These are phyloP conservation scores for Amanita pseudoporphyria DNA, from an alignment of 768 basidiomycete species.

Conservation along the genomic window DNA sequence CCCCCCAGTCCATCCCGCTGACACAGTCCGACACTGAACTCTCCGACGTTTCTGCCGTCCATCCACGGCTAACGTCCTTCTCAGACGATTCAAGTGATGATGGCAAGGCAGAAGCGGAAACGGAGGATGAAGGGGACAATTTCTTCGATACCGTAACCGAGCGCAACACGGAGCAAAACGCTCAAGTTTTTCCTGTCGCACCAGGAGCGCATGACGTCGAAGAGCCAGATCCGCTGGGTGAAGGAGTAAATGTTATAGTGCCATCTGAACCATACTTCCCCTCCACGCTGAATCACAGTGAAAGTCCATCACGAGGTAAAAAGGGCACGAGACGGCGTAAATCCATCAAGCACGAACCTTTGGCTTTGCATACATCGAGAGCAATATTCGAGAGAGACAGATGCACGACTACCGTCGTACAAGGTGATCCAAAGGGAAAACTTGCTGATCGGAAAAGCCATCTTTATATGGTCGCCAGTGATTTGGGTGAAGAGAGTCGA, in stretches of 20 bases:
- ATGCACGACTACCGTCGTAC: slow-evolving; percentile 81
- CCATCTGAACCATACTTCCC: slow-evolving; percentile 81
- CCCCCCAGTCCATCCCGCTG: slow-evolving; percentile 48
- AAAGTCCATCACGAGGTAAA: slow-evolving; percentile 26
- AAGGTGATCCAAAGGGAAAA: slow-evolving; percentile 67
- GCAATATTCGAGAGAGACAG: slow-evolving; percentile 87
- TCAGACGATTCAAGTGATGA: slow-evolving; percentile 58
- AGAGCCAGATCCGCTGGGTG: slow-evolving; percentile 79
- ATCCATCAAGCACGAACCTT: slow-evolving; percentile 51
- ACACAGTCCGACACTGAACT: slow-evolving; percentile 53
- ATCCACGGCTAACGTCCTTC: slow-evolving; percentile 52
- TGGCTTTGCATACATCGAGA: slow-evolving; percentile 59
- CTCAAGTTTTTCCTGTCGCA: slow-evolving; percentile 30
- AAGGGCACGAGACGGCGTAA: slow-evolving; percentile 48
- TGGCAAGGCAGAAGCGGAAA: slow-evolving; percentile 40
- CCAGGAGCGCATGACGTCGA: slow-evolving; percentile 40
- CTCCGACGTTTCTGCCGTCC: slow-evolving; percentile 44
- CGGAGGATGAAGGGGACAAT: slow-evolving; percentile 37
- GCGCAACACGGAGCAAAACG: slow-evolving; percentile 81
- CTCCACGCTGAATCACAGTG: slow-evolving; percentile 46
- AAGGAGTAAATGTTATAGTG: slow-evolving; percentile 84
- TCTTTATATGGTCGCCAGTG: slow-evolving; percentile 86
- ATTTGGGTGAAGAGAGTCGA: slow-evolving; percentile 86
- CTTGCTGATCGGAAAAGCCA: slow-evolving; percentile 45
- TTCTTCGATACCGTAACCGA: slow-evolving; percentile 75